Evolutionary conservation across 495 filamentous ascomycete genomes (phyloP).

Genomic region (Aspergillus sclerotioniger): DNA sequence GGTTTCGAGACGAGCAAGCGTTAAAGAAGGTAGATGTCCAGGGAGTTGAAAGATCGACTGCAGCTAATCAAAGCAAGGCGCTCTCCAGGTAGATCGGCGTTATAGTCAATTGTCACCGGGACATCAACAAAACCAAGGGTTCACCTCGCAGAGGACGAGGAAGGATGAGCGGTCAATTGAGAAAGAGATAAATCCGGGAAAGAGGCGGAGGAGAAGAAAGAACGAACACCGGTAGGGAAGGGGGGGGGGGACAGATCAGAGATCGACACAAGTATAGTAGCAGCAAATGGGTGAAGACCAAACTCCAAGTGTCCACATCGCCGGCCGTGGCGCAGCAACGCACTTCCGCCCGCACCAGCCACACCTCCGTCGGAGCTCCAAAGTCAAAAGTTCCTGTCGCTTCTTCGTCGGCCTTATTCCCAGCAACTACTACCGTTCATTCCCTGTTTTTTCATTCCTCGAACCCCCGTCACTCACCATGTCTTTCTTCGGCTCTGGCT

Average conservation of each 20-base stretch:
- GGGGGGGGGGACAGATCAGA: slow-evolving; percentile 18
- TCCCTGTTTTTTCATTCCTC: not conserved
- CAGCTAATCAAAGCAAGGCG: slow-evolving; percentile 8
- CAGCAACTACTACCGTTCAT: not conserved
- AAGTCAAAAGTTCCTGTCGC: slow-evolving; percentile 1
- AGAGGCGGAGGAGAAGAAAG: slow-evolving; percentile 16
- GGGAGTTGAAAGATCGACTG: slow-evolving; percentile 19
- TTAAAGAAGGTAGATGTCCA: slow-evolving; percentile 16
- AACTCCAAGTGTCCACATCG: slow-evolving; percentile 36
- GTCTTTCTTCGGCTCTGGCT: slow-evolving; percentile 39
- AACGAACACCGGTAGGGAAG: slow-evolving; percentile 23
- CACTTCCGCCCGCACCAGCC: slow-evolving; percentile 20
- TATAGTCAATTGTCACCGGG: slow-evolving; percentile 29
- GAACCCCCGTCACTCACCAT: slow-evolving; percentile 17
- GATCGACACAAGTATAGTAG: slow-evolving; percentile 9
- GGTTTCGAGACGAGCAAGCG: slow-evolving; percentile 2
- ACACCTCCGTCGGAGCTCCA: slow-evolving; percentile 9
- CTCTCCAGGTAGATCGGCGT: not conserved
- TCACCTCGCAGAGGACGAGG: not conserved
- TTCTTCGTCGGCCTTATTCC: not conserved
- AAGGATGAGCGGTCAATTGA: slow-evolving; percentile 5
- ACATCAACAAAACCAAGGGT: slow-evolving; percentile 20
- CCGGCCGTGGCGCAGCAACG: slow-evolving; percentile 27
- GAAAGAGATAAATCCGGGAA: slow-evolving; percentile 14
- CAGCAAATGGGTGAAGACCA: not conserved